Evolutionary conservation across 257 asterid species (phyloP).

Genomic region (Jasminum sambac): DNA sequence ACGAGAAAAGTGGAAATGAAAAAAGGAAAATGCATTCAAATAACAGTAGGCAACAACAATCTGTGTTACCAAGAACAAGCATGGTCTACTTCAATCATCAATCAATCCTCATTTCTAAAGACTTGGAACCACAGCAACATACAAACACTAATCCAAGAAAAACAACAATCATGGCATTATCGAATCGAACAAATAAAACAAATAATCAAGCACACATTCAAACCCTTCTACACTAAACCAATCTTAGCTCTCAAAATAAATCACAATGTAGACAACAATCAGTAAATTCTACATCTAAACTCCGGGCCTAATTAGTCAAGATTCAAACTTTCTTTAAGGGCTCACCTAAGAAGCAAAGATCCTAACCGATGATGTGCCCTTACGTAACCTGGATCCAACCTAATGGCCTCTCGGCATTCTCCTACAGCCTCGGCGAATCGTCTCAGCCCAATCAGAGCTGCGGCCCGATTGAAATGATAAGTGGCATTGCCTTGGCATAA

Average conservation of each 20-base stretch:
- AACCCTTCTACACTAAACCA: slow-evolving; percentile 8
- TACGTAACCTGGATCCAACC: slow-evolving; percentile 78
- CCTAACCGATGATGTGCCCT: slow-evolving; percentile 93
- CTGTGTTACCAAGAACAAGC: neutral
- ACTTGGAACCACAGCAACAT: slow-evolving; percentile 17
- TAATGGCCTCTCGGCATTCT: slow-evolving; percentile 87
- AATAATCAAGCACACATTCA: slow-evolving; percentile 24
- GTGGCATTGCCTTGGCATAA: slow-evolving; percentile 65
- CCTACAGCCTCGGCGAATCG: slow-evolving; percentile 62
- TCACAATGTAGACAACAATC: slow-evolving; percentile 26
- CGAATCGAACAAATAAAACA: slow-evolving; percentile 33
- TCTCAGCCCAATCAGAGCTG: slow-evolving; percentile 69
- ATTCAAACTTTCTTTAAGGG: slow-evolving; percentile 22
- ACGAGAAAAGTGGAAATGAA: neutral
- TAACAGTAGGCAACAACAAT: neutral
- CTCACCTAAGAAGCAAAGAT: slow-evolving; percentile 80
- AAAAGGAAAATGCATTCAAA: slow-evolving; percentile 3
- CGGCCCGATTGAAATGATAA: slow-evolving; percentile 73
- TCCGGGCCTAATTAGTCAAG: slow-evolving; percentile 6
- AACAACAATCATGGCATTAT: slow-evolving; percentile 22
- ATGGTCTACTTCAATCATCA: too few species aligned
- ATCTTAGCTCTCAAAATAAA: slow-evolving; percentile 29
- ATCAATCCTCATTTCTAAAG: slow-evolving; percentile 24
- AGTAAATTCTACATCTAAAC: slow-evolving; percentile 1
- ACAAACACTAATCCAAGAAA: slow-evolving; percentile 26